phyloP scores from a whole-genome alignment of 2,329 filamentous ascomycete genomes.

The Stemphylium vesicarium region DNA sequence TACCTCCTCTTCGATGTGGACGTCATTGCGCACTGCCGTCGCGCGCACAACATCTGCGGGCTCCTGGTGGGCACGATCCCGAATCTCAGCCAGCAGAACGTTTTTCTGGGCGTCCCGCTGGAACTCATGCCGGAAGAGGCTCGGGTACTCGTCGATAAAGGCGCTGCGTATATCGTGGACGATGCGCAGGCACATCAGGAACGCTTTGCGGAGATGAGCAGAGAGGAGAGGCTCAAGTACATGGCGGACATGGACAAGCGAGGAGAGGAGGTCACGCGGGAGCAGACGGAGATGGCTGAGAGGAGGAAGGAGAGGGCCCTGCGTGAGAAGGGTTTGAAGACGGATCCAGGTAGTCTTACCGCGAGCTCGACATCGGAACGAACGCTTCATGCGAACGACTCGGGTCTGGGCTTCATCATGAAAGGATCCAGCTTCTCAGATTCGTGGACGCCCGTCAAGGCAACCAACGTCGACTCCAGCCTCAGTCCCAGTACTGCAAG shows the following conservation, averaged over 20 bases:
- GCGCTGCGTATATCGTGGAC: conserved; percentile 79
- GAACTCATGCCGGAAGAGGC: conserved; percentile 93
- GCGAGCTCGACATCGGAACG: conserved; percentile 22
- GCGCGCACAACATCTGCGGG: conserved; percentile 82
- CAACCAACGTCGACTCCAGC: neutral
- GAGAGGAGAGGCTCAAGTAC: conserved; percentile 67
- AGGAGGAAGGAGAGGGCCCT: conserved; percentile 58
- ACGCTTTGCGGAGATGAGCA: conserved; percentile 65
- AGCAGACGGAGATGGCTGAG: conserved; percentile 56
- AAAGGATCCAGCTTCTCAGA: conserved; percentile 32
- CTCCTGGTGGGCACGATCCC: conserved; percentile 87
- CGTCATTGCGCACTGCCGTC: conserved; percentile 77
- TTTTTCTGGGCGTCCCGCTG: conserved; percentile 87
- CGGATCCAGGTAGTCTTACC: conserved; percentile 16
- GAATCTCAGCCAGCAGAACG: conserved; percentile 91
- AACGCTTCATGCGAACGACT: conserved; percentile 17
- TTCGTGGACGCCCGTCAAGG: neutral
- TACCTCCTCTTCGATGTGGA: conserved; percentile 91
- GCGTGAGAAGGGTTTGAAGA: conserved; percentile 54
- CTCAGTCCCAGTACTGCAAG: conserved; percentile 6
- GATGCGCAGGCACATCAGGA: conserved; percentile 74
- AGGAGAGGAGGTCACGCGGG: conserved; percentile 58
- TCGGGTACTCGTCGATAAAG: conserved; percentile 76
- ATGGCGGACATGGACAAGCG: conserved; percentile 62
- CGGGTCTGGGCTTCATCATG: conserved; percentile 34